Conservation (phyloP, 1,284 basidiomycete species). For the Tilletia setariae region DNA sequence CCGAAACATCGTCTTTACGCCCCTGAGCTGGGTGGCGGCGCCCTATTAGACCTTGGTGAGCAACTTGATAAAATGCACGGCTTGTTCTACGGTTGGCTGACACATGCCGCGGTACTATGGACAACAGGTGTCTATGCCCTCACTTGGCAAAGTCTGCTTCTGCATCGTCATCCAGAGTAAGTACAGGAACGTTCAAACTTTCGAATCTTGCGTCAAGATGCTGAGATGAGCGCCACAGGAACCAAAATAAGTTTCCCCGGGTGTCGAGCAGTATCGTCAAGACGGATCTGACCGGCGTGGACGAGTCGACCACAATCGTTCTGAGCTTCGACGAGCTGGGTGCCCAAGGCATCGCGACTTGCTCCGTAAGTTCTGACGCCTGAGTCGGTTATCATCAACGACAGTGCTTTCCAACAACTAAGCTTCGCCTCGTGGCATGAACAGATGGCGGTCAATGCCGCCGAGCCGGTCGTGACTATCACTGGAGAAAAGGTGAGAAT, state of each 20-base stretch:
- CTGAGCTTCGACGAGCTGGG: conserved; percentile 64
- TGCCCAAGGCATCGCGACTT: conserved; percentile 42
- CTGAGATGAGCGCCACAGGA: conserved; percentile 45
- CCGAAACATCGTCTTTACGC: conserved; percentile 75
- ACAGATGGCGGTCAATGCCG: background rate
- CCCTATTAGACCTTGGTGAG: conserved; percentile 67
- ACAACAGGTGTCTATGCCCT: conserved; percentile 44
- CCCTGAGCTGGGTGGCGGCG: conserved; percentile 77
- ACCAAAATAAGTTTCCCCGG: conserved; percentile 62
- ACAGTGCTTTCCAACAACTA: no score
- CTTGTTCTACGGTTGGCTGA: background rate
- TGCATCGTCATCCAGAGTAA: conserved; percentile 33
- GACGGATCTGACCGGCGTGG: conserved; percentile 72
- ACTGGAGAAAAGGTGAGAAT: conserved; percentile 53
- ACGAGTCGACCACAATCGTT: conserved; percentile 71
- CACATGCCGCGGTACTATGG: no score
- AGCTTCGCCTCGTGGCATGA: background rate
- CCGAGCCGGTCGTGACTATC: background rate
- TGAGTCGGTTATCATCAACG: no score
- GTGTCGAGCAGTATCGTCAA: conserved; percentile 63
- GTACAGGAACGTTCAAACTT: background rate
- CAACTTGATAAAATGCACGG: no score
- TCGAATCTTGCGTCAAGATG: no score
- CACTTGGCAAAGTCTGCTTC: conserved; percentile 40
- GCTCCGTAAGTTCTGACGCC: background rate